These are phyloP conservation scores for Suillus tomentosus DNA, from an alignment of 768 basidiomycete genomes.

Conservation along the genomic window DNA sequence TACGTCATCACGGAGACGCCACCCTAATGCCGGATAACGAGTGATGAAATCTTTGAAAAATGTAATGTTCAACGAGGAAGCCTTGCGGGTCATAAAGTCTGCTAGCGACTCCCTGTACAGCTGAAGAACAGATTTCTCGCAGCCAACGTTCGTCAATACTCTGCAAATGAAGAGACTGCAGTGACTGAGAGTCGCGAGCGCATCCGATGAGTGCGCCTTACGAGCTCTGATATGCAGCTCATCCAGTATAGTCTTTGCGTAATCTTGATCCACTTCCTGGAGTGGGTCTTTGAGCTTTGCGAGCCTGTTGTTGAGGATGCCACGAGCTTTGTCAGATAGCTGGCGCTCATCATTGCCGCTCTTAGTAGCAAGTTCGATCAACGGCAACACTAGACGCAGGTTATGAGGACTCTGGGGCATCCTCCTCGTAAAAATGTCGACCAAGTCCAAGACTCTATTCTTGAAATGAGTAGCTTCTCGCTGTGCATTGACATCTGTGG, in stretches of 20 bases:
- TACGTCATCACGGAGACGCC: constrained; percentile 64
- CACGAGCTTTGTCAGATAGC: constrained; percentile 84
- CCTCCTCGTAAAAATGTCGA: constrained; percentile 81
- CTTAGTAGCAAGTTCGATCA: constrained; percentile 72
- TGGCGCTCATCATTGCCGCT: constrained; percentile 80
- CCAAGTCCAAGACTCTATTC: constrained; percentile 91
- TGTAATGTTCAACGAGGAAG: constrained; percentile 65
- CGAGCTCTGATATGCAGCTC: constrained; percentile 75
- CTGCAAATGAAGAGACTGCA: constrained; percentile 72
- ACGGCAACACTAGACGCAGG: constrained; percentile 68
- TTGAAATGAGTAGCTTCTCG: constrained; percentile 95
- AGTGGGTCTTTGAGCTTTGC: constrained; percentile 65
- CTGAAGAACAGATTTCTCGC: constrained; percentile 46
- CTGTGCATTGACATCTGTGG: constrained; percentile 64
- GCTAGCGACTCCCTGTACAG: constrained; percentile 65
- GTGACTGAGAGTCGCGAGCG: constrained; percentile 63
- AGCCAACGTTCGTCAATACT: constrained; percentile 41
- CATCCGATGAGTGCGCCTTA: constrained; percentile 60
- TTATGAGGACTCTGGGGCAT: constrained; percentile 74
- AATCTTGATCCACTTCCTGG: constrained; percentile 44
- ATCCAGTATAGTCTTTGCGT: constrained; percentile 49
- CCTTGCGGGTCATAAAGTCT: constrained; percentile 82
- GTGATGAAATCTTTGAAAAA: constrained; percentile 83
- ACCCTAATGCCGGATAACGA: constrained; percentile 63
- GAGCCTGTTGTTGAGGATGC: constrained; percentile 74